These are phyloP conservation scores for Myrica gale DNA, from an alignment of 306 rosid genomes.

Conservation along the genomic window DNA sequence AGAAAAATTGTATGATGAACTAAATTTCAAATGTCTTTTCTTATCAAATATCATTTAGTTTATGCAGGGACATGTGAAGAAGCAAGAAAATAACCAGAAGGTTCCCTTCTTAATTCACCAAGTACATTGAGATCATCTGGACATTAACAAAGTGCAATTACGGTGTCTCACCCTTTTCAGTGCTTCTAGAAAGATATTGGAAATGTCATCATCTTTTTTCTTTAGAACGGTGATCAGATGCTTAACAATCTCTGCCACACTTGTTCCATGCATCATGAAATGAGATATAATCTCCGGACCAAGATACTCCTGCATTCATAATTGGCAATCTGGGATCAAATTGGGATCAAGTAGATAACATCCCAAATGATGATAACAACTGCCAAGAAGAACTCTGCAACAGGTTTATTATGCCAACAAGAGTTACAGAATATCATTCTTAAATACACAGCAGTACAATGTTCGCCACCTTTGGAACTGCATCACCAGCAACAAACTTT, in stretches of 20 bases:
- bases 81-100: background rate
- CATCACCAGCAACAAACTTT: conserved; percentile 57
- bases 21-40: background rate
- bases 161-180: conserved; percentile 62
- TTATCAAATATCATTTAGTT: background rate
- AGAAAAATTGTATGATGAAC: background rate
- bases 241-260: conserved; percentile 71
- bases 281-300: conserved; percentile 84
- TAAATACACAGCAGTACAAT: background rate
- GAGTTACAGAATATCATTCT: conserved; percentile 2
- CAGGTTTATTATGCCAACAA: conserved; percentile 10
- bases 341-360: background rate
- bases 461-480: conserved; percentile 77
- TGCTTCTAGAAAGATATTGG: conserved; percentile 68
- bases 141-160: conserved; percentile 8
- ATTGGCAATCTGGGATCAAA: conserved; percentile 24
- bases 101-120: background rate
- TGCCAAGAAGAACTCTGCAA: background rate
- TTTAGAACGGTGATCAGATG: conserved; percentile 63
- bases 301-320: conserved; percentile 69
- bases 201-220: conserved; percentile 60
- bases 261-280: conserved; percentile 74
- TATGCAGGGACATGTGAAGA: background rate
- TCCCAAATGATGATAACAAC: background rate
- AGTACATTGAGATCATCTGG: conserved; percentile 16